Percentiles rank a stretch among this genome's conserved stretches.
These are phyloP conservation scores for Blastobotrys americana DNA, from an alignment of 805 yeast genomes.

Conservation along the genomic window DNA sequence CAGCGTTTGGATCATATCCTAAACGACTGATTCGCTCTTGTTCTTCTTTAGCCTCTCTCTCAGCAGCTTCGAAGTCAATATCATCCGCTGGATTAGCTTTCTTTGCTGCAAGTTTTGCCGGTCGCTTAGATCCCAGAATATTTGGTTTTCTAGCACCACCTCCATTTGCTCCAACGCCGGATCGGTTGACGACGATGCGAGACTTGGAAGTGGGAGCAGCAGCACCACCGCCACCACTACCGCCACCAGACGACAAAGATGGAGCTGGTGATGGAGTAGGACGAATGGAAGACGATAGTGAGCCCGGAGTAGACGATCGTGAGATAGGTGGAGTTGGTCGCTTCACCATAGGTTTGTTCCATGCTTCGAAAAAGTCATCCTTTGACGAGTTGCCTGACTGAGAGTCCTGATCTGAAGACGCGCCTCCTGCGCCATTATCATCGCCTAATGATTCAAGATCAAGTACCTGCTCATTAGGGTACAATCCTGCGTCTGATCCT, in stretches of 20 bases:
- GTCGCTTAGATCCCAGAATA: constrained; percentile 28
- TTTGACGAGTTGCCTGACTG: constrained; percentile 23
- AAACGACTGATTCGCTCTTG: constrained; percentile 51
- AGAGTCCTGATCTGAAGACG: constrained; percentile 17
- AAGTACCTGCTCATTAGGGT: constrained; percentile 68
- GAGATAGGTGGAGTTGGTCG: constrained; percentile 39
- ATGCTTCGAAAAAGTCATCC: constrained; percentile 86
- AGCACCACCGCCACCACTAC: constrained; percentile 10
- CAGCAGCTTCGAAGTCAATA: constrained; percentile 57
- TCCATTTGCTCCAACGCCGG: constrained; percentile 10
- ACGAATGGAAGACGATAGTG: constrained; percentile 12
- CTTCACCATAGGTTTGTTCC: constrained; percentile 68
- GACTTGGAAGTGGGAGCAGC: constrained; percentile 18
- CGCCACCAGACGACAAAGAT: constrained; percentile 1
- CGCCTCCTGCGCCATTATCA: constrained; percentile 16
- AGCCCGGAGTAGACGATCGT: constrained; percentile 29
- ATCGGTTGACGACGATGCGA: constrained; percentile 8
- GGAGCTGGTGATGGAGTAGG: constrained; percentile 15
- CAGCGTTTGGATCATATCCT: constrained; percentile 38
- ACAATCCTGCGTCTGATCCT: constrained; percentile 53
- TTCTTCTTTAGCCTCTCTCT: constrained; percentile 76
- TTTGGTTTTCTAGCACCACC: constrained; percentile 14
- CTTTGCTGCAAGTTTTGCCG: constrained; percentile 27
- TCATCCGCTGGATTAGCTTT: constrained; percentile 37
- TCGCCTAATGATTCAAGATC: constrained; percentile 36